Evolutionary conservation across 2,329 filamentous ascomycete species (phyloP).

Genomic region (Colletotrichum endophyticum): DNA sequence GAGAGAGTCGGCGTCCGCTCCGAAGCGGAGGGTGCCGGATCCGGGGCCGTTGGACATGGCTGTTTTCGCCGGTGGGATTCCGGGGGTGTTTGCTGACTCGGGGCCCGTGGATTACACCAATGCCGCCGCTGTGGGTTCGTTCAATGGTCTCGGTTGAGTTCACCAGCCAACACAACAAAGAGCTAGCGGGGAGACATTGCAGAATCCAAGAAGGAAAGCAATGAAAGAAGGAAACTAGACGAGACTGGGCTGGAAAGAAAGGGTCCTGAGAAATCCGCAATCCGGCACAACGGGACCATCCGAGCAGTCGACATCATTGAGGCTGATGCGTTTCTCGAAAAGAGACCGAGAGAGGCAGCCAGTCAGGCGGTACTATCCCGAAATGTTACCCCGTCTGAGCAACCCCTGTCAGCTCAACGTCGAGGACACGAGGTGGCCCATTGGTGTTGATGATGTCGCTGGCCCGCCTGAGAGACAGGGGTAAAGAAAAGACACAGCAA

Average conservation of each 20-base stretch:
- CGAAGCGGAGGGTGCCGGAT: background rate
- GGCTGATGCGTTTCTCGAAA: slow-evolving; percentile 1
- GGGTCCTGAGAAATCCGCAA: background rate
- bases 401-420: background rate
- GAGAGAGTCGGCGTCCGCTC: background rate
- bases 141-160: background rate
- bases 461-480: background rate
- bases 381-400: background rate
- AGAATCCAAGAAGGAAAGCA: background rate
- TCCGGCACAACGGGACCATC: background rate
- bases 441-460: background rate
- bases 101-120: background rate
- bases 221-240: background rate
- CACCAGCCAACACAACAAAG: background rate
- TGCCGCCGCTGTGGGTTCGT: background rate
- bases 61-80: background rate
- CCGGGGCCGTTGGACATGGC: background rate
- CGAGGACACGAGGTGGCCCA: background rate
- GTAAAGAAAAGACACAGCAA: background rate
- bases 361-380: background rate
- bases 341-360: slow-evolving; percentile 12
- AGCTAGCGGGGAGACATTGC: background rate
- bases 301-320: background rate
- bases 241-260: background rate
- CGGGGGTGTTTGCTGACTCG: background rate